Evolutionary conservation across 352 stramenopile species (phyloP), one percentile per base, ranked within the genome.

Genomic region (Pythium dissotocum): DNA sequence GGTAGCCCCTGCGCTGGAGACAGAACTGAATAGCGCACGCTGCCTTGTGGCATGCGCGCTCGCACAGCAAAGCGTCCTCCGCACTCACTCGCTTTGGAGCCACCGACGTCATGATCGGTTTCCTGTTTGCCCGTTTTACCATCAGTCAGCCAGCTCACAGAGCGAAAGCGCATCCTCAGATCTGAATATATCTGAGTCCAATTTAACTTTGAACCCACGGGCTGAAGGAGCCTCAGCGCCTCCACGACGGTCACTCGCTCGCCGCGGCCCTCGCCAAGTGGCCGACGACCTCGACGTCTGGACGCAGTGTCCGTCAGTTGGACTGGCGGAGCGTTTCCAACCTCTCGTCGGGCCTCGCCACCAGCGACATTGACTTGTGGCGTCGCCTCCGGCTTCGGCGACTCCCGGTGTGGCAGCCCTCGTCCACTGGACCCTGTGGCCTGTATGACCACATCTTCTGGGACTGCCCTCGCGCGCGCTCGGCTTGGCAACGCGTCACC

Each of bases 11-110:
- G 18, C 80, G 84, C 77, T 91, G 78, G 38, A 95, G 74, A 77
- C 88, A 95, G 64, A 82, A 81, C 74, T 95, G 88, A 74, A 94
- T 94, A 49, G 83, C 83, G 54, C 86, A 95, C 18, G 85, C 88
- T 21, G 90, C 77, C 63, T 87, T 80, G 75, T 87, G 87, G 69
- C 88, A 95, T 38, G 75, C 56, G 8, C 71, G 74, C 68, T 92
- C 77, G 67, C 82, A 93, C 18, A 90, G 53, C 58, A 48, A 53
- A 24, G 63, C 69, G 48, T 75, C 69, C 38, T 75, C 69, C 16
- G 69, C 69, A 24, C 56, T 60, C 58, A 75, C 58, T 6, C 56
- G 67, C 40, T 73, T 73, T 33, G 9, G 49, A 24, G 59, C 12
- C 38, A 44, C 58, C 16, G 44, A n/a, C 6, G 21, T 13, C n/a